A percentile compares a stretch with the other conserved stretches of the same genome.
phyloP scores from a whole-genome alignment of 2,329 filamentous ascomycete species.

The Hypocreales sp. region DNA sequence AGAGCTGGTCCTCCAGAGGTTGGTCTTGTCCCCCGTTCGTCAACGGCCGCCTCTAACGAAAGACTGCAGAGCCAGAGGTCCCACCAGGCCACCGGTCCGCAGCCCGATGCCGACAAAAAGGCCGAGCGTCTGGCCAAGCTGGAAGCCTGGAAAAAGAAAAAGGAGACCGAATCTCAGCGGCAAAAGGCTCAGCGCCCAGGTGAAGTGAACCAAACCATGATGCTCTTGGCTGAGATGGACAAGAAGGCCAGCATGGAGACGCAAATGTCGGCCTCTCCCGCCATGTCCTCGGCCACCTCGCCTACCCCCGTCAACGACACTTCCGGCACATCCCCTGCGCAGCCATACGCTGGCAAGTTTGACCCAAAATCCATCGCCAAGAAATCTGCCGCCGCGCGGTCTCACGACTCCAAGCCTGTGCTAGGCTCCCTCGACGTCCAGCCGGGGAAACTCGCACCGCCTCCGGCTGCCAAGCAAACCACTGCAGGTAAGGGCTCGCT shows the following conservation, averaged over 20 bases:
- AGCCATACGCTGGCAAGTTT: slow-evolving; percentile 62
- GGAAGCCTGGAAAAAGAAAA: slow-evolving; percentile 86
- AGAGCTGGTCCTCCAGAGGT: slow-evolving; percentile 41
- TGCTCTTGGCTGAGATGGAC: slow-evolving; percentile 58
- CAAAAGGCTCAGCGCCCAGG: slow-evolving; percentile 39
- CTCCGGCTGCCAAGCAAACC: slow-evolving; percentile 15
- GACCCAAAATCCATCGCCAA: slow-evolving; percentile 78
- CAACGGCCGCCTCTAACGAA: slow-evolving; percentile 8
- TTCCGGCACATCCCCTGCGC: slow-evolving; percentile 33
- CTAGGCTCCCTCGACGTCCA: slow-evolving; percentile 31
- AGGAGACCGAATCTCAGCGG: slow-evolving; percentile 60
- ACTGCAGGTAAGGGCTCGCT: slow-evolving; percentile 24
- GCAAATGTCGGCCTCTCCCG: slow-evolving; percentile 31
- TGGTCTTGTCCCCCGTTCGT: slow-evolving; percentile 13
- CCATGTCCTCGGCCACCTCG: slow-evolving; percentile 32
- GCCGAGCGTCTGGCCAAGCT: slow-evolving; percentile 68
- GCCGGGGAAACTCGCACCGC: slow-evolving; percentile 15
- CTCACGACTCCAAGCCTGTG: slow-evolving; percentile 32
- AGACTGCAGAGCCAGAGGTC: slow-evolving; percentile 33
- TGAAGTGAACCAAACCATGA: slow-evolving; percentile 47
- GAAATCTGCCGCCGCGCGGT: slow-evolving; percentile 48
- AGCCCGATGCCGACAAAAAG: slow-evolving; percentile 57
- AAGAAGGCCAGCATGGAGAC: slow-evolving; percentile 42
- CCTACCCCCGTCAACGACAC: slow-evolving; percentile 27
- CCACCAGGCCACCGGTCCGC: slow-evolving; percentile 27